phyloP scores from a whole-genome alignment of 1,284 basidiomycete genomes.

The Fomitopsis schrenkii region DNA sequence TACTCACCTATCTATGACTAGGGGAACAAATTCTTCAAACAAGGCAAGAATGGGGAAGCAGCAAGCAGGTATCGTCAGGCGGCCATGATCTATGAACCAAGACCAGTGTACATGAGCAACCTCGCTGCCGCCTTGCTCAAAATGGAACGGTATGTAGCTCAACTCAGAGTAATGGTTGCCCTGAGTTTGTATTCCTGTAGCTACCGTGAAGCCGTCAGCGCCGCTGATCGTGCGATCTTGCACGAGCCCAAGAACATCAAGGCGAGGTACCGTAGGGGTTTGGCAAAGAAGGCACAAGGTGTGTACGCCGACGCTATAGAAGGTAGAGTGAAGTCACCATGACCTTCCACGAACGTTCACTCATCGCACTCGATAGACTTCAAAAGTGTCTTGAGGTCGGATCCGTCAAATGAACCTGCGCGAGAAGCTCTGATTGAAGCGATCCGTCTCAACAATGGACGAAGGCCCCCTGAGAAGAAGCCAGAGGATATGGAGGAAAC shows the following conservation, averaged over 20 bases:
- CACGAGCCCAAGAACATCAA: slow-evolving; percentile 38
- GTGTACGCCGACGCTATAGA: slow-evolving; percentile 32
- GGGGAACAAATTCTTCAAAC: slow-evolving; percentile 23
- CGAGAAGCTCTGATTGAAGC: slow-evolving; percentile 25
- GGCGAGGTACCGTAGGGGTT: slow-evolving; percentile 39
- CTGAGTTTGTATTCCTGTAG: neutral
- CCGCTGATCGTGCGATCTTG: slow-evolving; percentile 36
- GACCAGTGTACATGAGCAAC: slow-evolving; percentile 35
- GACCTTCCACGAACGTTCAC: neutral
- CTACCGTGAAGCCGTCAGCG: slow-evolving; percentile 35
- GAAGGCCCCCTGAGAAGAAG: slow-evolving; percentile 25
- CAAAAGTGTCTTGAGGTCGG: slow-evolving; percentile 30
- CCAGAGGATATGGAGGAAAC: slow-evolving; percentile 20
- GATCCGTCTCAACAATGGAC: neutral
- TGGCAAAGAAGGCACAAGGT: slow-evolving; percentile 35
- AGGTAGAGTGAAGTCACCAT: slow-evolving; percentile 22
- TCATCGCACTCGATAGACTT: slow-evolving; percentile 29
- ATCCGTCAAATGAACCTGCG: slow-evolving; percentile 28
- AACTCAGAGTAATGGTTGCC: neutral
- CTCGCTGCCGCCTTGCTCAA: slow-evolving; percentile 39
- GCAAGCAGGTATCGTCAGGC: slow-evolving; percentile 22
- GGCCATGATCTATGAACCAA: slow-evolving; percentile 15
- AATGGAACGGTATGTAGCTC: slow-evolving; percentile 31
- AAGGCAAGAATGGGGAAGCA: slow-evolving; percentile 16
- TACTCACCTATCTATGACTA: neutral